Base-by-base conservation (phyloP, 805 yeast genomes). In the Kazachstania psychrophila region DNA sequence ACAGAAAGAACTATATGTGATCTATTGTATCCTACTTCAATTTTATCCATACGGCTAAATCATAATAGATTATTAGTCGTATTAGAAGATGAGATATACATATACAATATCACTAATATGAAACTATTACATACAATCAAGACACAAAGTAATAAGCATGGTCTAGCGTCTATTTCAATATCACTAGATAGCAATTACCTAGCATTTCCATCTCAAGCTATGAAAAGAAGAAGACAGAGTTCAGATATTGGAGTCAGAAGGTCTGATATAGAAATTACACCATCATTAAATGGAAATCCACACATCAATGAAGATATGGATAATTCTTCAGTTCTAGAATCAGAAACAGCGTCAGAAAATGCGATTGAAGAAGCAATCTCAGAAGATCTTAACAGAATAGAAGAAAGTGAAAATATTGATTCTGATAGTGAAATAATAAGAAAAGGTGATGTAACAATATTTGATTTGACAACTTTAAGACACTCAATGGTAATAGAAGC, bases 181-280 rank as follows among this genome's bases (percentile, higher is more conserved):
- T 65, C 62, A 10, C 51, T 58, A 2, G 73, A 72, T 3, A 63
- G 66, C 45, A 73, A 73, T 39, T 75, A 65, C 38, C 59, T 82
- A 42, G 87, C 83, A 0, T 82, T 81, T 49, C 88, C 89, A 0
- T 77, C 85, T 3, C 86, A 87, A 0, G 85, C 85, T 75, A 71
- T 13, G 46, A 64, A 69, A 7, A 44, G 51, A 5, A 44, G n/a
- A 20, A 20, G 23, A 20, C 23, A 10, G 10, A 20, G 9, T 7
- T 20, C 23, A 20, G 10, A 10, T 20, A 20, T 20, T 6, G 10
- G 23, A 20, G 6, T 10, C 10, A 20, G 23, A 20, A 20, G 23
- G 23, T 7, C 23, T 6, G 10, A 10, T 10, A 20, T 20, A 7
- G 9, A 20, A 20, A 20, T 20, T 20, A 7, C 23, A 28, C 11